Conservation (phyloP, 148 eudicot genomes). For the Beta vulgaris region DNA sequence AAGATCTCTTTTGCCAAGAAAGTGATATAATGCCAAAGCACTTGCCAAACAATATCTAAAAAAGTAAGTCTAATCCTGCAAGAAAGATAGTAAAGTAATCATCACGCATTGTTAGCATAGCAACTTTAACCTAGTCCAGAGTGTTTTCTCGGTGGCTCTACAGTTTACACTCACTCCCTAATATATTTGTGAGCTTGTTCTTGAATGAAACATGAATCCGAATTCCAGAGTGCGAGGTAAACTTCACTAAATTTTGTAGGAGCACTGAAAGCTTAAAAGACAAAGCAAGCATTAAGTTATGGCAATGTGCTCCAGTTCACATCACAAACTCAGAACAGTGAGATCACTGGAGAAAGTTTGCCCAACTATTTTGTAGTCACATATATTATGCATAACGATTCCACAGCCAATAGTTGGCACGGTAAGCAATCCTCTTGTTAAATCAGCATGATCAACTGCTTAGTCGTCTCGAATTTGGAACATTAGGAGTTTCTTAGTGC, state of each 20-base stretch:
- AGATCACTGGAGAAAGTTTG: neutral
- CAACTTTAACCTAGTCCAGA: neutral
- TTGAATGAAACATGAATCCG: neutral
- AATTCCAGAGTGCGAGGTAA: neutral
- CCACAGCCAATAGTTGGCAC: too few relatives aligned
- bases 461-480: neutral
- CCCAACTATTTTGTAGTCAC: too few relatives aligned
- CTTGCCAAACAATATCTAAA: neutral
- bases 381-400: too few relatives aligned
- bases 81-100: neutral
- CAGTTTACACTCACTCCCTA: neutral
- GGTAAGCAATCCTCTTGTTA: neutral
- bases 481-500: neutral
- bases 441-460: neutral
- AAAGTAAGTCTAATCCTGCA: neutral
- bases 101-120: neutral
- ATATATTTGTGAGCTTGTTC: neutral
- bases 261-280: neutral
- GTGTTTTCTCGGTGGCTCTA: neutral
- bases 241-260: too few relatives aligned
- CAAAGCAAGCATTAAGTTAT: neutral
- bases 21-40: too few relatives aligned
- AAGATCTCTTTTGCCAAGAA: too few relatives aligned
- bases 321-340: conserved; percentile 2
- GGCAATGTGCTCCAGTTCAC: neutral